These are phyloP conservation scores for Saccharomycopsis oosterbeekiorum DNA, from an alignment of 805 yeast species.

Conservation along the genomic window DNA sequence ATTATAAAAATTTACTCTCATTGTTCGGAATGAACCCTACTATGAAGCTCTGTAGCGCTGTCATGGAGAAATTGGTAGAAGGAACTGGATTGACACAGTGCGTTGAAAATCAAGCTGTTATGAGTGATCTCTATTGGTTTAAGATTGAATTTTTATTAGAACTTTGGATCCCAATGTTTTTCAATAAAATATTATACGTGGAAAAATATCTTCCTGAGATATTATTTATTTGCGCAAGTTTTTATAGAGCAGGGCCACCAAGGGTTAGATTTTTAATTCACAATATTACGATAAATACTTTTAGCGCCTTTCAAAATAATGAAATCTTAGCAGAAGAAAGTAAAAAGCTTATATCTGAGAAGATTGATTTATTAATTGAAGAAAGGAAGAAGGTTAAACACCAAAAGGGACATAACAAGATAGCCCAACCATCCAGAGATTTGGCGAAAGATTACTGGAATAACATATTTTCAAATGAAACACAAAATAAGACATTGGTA, in stretches of 20 bases:
- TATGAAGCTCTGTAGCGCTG: slow-evolving; percentile 58
- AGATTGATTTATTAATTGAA: background rate
- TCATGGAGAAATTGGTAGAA: slow-evolving; percentile 46
- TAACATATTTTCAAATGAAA: background rate
- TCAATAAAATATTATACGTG: slow-evolving; percentile 54
- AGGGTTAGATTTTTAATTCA: slow-evolving; percentile 37
- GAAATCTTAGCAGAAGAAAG: slow-evolving; percentile 28
- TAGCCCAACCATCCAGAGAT: background rate
- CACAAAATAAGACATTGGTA: background rate
- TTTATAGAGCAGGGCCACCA: slow-evolving; percentile 10
- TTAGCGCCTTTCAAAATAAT: slow-evolving; percentile 42
- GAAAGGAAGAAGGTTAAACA: slow-evolving; percentile 33
- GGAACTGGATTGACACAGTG: slow-evolving; percentile 43
- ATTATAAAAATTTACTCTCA: slow-evolving; percentile 53
- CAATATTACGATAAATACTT: slow-evolving; percentile 36
- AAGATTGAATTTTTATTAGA: slow-evolving; percentile 62
- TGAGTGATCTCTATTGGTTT: slow-evolving; percentile 50
- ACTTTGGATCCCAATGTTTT: slow-evolving; percentile 54
- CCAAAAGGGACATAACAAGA: background rate
- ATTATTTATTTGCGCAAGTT: slow-evolving; percentile 53
- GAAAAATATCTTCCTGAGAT: slow-evolving; percentile 64
- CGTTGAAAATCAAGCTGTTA: slow-evolving; percentile 30
- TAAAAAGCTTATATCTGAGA: slow-evolving; percentile 25
- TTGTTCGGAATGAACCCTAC: slow-evolving; percentile 61
- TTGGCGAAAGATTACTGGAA: slow-evolving; percentile 6